Evolutionary conservation across 768 basidiomycete genomes (phyloP).

Genomic region (Neoboletus subvelutipes): DNA sequence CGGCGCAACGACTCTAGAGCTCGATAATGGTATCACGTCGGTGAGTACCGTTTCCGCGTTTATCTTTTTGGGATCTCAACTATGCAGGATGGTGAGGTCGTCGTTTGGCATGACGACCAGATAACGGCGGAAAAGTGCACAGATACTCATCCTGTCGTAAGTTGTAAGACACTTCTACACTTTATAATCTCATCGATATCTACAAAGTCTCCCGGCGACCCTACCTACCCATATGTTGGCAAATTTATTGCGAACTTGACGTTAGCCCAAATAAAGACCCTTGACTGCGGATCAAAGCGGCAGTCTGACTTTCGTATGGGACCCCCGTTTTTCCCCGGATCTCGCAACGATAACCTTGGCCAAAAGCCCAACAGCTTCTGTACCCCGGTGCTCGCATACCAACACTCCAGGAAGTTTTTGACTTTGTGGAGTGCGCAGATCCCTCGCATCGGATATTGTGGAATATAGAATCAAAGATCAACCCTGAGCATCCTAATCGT

Average conservation of each 20-base stretch:
- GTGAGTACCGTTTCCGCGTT: conserved; percentile 32
- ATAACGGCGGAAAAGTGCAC: conserved; percentile 63
- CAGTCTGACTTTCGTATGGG: conserved; percentile 56
- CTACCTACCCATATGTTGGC: conserved; percentile 72
- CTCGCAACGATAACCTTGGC: neutral
- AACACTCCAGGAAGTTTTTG: conserved; percentile 71
- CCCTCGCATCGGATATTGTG: conserved; percentile 57
- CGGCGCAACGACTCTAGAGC: conserved; percentile 73
- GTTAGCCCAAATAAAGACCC: conserved; percentile 71
- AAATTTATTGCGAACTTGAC: conserved; percentile 77
- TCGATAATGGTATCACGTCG: conserved; percentile 77
- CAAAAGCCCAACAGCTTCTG: conserved; percentile 56
- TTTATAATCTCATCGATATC: conserved; percentile 1
- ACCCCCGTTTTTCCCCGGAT: neutral
- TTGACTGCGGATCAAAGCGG: conserved; percentile 77
- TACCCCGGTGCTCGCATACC: conserved; percentile 72
- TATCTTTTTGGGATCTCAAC: conserved; percentile 5
- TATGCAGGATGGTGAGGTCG: conserved; percentile 65
- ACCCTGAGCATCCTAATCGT: conserved; percentile 50
- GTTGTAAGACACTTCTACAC: conserved; percentile 13
- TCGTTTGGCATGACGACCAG: conserved; percentile 80
- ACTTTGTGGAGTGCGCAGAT: conserved; percentile 74
- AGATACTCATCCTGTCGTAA: conserved; percentile 65
- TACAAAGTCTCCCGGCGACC: conserved; percentile 53
- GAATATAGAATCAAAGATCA: conserved; percentile 81